A percentile compares a stretch with the other conserved stretches of the same genome.
Evolutionary conservation across 106 monocot genomes (phyloP).

Genomic region (Triglochin maritima): DNA sequence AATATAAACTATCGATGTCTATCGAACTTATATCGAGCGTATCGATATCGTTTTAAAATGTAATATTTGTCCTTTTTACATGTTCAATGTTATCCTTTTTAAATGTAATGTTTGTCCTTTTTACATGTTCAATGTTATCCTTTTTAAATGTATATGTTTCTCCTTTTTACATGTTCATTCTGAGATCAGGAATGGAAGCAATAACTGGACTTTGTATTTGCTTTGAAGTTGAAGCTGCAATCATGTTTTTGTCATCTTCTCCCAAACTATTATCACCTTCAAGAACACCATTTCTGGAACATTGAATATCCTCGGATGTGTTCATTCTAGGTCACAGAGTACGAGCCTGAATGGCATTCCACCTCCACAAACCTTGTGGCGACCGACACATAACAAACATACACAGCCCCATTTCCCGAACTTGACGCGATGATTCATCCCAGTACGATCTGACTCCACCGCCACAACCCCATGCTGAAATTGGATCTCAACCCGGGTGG

Average conservation of each 20-base stretch:
- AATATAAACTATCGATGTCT: too few species aligned
- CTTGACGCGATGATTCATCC: constrained; percentile 48
- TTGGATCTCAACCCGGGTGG: constrained; percentile 26
- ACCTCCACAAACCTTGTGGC: too few species aligned
- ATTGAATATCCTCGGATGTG: constrained; percentile 12
- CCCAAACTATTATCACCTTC: constrained; percentile 37
- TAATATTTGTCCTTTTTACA: not conserved
- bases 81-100: too few species aligned
- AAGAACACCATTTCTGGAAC: constrained; percentile 16
- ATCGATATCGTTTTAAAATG: too few species aligned
- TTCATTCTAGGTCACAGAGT: constrained; percentile 41
- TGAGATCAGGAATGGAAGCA: constrained; percentile 14
- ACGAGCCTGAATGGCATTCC: constrained; percentile 53
- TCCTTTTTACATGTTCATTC: not conserved
- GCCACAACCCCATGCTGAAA: constrained; percentile 48
- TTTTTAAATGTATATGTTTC: constrained; percentile 1
- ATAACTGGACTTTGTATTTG: constrained; percentile 22
- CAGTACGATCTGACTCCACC: constrained; percentile 30
- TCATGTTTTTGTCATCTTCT: constrained; percentile 87
- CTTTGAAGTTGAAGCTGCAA: constrained; percentile 29
- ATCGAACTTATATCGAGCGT: too few species aligned
- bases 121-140: too few species aligned
- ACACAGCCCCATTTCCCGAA: too few species aligned
- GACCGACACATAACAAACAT: too few species aligned
- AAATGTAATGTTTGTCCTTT: not conserved